phyloP scores from a whole-genome alignment of 495 filamentous ascomycete genomes.

The Jackrogersella minutella region DNA sequence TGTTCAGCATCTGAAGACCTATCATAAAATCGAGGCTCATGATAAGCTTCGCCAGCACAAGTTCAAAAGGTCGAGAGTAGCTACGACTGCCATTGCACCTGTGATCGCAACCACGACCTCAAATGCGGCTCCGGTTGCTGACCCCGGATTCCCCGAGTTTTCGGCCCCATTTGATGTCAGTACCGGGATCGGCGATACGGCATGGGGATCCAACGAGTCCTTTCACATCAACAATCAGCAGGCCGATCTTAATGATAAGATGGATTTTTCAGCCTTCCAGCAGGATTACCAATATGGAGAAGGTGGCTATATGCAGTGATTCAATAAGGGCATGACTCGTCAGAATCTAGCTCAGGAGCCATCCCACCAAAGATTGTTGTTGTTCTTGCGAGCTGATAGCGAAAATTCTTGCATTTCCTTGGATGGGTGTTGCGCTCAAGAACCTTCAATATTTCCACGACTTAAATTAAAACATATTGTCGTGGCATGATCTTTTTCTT shows the following conservation, averaged over 20 bases:
- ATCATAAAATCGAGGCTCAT: not conserved
- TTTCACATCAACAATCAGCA: not conserved
- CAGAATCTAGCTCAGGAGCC: no score
- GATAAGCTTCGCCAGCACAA: not conserved
- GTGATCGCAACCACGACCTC: not conserved
- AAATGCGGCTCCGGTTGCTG: no score
- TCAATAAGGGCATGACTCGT: no score
- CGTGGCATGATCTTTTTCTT: no score
- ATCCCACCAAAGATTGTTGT: no score
- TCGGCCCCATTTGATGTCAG: not conserved
- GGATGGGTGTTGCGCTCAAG: no score
- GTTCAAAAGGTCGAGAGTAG: not conserved
- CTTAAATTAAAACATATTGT: no score
- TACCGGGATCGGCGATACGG: not conserved
- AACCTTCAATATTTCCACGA: no score
- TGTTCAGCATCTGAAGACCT: not conserved
- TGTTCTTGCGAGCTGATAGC: no score
- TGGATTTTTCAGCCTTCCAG: not conserved
- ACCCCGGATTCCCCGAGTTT: not conserved
- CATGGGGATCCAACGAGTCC: not conserved
- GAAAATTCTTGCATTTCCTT: no score
- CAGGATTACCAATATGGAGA: not conserved
- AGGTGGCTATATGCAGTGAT: no score
- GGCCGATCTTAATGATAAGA: no score
- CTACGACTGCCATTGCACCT: not conserved